Evolutionary conservation across 2,329 filamentous ascomycete species (phyloP).

Genomic region (Rachicladosporium sp.): DNA sequence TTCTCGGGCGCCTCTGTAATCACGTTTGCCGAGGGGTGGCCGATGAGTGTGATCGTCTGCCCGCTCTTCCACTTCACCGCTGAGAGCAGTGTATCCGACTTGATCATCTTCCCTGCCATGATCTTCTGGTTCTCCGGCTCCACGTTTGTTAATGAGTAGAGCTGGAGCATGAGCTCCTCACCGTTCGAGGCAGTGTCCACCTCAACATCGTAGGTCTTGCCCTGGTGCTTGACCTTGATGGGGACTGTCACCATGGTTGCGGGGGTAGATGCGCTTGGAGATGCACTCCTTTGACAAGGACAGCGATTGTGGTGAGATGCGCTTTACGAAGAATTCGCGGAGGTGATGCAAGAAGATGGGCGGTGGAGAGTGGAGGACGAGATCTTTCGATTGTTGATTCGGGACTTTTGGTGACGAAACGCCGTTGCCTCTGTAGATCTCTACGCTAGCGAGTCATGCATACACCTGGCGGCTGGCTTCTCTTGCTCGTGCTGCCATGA

Average conservation of each 20-base stretch:
- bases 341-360: too few species aligned
- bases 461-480: too few species aligned
- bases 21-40: conserved; percentile 61
- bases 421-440: too few species aligned
- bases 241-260: conserved; percentile 21
- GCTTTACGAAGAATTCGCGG: too few species aligned
- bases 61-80: conserved; percentile 75
- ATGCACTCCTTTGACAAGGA: too few species aligned
- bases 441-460: too few species aligned
- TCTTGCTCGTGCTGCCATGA: too few species aligned
- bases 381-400: too few species aligned
- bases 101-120: conserved; percentile 85
- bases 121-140: conserved; percentile 96
- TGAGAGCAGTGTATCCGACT: conserved; percentile 81
- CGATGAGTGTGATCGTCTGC: conserved; percentile 92
- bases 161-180: conserved; percentile 89
- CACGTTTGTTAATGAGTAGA: conserved; percentile 89
- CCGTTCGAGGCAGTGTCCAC: conserved; percentile 74
- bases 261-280: neutral
- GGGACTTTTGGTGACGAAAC: too few species aligned
- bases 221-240: conserved; percentile 81
- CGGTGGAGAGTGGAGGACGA: too few species aligned
- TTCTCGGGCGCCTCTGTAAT: conserved; percentile 57
- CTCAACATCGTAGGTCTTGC: conserved; percentile 90
- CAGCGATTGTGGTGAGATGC: too few species aligned